Evolutionary conservation across 768 basidiomycete species (phyloP), one percentile per base, ranked within the genome.

Genomic region (Pleurotus citrinopileatus): DNA sequence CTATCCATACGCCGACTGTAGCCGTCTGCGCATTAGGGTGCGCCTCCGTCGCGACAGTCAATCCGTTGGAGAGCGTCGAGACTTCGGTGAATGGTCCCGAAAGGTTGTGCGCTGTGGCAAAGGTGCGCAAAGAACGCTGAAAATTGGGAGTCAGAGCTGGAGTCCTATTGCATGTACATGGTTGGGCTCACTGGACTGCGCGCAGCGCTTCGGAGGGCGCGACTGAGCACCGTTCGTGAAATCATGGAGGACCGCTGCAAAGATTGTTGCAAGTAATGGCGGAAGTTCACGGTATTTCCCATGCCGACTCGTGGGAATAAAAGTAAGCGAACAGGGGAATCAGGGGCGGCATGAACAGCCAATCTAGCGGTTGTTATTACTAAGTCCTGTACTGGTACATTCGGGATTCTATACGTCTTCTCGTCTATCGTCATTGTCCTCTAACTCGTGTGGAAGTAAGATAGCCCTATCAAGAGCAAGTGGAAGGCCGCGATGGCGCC

Each of bases 1-100:
- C 96, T 63, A 99, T 96, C 94, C 94, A 99, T 56, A 98, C 89
- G 58, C 97, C 97, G 29, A 98, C 94, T n/a, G 96, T 99, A 5
- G 95, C 94, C 0, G 97, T 98, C 73, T 95, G 90, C 3, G 93
- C 88, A 68, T 91, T 87, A 3, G 91, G 81, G 57, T 94, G 90
- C 6, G 89, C 74, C 71, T 96, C 94, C 1, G 94, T 96, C 45
- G 95, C 95, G 60, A 99, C 87, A 10, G 94, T 96, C 55, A 99
- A 78, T 57, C 97, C 97, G 76, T 97, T 98, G 12, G 91, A 78
- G 52, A 99, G 87, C 4, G 93, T 96, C 23, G 94, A 88, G 56
- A 93, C 84, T 72, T 98, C 86, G 42, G 94, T 97, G 59, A 87
- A 77, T 51, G 96, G 96, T 47, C 80, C 74, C 40, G 78, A 73